Percentiles rank a stretch among this genome's conserved stretches.
These are phyloP conservation scores for Metschnikowia reukaufii DNA, from an alignment of 805 yeast genomes.

Conservation along the genomic window DNA sequence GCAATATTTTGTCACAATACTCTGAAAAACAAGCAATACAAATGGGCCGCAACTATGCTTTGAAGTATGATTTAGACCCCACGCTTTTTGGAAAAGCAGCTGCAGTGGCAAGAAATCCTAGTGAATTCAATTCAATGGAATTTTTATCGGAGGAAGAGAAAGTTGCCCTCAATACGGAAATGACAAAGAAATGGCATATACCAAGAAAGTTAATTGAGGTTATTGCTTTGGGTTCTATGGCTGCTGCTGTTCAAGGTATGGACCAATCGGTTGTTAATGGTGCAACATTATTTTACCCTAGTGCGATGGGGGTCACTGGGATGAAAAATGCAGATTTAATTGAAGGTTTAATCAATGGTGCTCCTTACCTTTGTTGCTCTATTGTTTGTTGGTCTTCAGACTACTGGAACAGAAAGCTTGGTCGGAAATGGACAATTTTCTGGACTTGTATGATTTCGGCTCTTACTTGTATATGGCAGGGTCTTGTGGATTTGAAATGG, in stretches of 20 bases:
- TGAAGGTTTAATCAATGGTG: conserved; percentile 61
- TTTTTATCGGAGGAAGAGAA: conserved; percentile 47
- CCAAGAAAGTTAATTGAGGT: conserved; percentile 51
- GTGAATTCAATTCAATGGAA: conserved; percentile 56
- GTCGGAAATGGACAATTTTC: conserved; percentile 62
- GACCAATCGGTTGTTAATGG: conserved; percentile 73
- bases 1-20: conserved; percentile 47
- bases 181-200: conserved; percentile 41
- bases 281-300: conserved; percentile 61
- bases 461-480: conserved; percentile 67
- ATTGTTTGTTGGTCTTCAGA: conserved; percentile 64
- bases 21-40: conserved; percentile 62
- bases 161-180: conserved; percentile 49
- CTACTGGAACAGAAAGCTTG: conserved; percentile 48
- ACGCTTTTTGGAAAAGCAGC: conserved; percentile 65
- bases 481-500: conserved; percentile 55
- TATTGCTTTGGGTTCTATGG: conserved; percentile 61
- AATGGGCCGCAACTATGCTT: conserved; percentile 69
- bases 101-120: conserved; percentile 56
- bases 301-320: conserved; percentile 46
- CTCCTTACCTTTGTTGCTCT: conserved; percentile 64
- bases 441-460: conserved; percentile 60
- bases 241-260: conserved; percentile 76
- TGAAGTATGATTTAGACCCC: conserved; percentile 52
- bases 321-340: conserved; percentile 52